These are phyloP conservation scores for Silene conica DNA, from an alignment of 148 eudicot species.

Conservation along the genomic window DNA sequence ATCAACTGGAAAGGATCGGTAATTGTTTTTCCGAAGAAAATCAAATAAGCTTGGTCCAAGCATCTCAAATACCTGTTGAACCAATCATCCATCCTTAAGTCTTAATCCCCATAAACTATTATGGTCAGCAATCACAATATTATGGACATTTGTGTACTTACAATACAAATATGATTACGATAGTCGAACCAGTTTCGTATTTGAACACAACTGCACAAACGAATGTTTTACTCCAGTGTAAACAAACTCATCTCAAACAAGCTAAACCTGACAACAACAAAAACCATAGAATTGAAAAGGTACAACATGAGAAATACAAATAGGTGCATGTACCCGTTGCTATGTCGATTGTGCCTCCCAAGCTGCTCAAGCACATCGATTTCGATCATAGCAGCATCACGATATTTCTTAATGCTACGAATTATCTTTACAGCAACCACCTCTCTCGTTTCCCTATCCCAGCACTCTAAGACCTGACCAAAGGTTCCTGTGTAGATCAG, in stretches of 20 bases:
- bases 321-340: constrained; percentile 49
- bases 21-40: constrained; percentile 98
- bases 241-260: constrained; percentile 22
- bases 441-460: constrained; percentile 64
- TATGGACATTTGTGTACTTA: constrained; percentile 61
- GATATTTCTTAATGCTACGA: constrained; percentile 82
- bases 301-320: neutral
- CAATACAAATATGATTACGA: constrained; percentile 99
- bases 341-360: constrained; percentile 75
- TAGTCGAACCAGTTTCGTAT: constrained; percentile 99
- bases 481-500: constrained; percentile 53
- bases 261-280: constrained; percentile 16
- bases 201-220: constrained; percentile 99
- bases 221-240: constrained; percentile 46
- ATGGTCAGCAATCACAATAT: constrained; percentile 47
- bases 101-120: constrained; percentile 55
- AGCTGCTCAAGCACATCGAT: constrained; percentile 82
- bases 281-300: neutral
- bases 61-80: constrained; percentile 99
- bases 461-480: constrained; percentile 77
- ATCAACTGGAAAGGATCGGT: constrained; percentile 97
- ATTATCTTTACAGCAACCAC: constrained; percentile 73
- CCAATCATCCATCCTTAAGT: constrained; percentile 61
- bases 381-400: constrained; percentile 97
- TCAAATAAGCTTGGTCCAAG: constrained; percentile 99